Evolutionary conservation across 1,284 basidiomycete species (phyloP).

Genomic region (Polyporus tsugae): DNA sequence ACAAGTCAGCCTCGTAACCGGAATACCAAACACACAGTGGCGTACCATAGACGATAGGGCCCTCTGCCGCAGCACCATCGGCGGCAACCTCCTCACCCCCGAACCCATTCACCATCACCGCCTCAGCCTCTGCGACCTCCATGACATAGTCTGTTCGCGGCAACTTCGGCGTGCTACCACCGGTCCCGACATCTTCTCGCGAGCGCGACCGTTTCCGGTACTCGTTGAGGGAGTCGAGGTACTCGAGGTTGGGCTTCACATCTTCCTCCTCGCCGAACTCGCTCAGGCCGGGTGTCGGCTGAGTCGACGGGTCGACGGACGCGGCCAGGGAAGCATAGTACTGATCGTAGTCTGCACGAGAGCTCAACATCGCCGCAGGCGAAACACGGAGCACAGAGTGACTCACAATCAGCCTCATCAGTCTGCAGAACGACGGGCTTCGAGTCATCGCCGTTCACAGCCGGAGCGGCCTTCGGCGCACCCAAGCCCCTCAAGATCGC

Average conservation of each 20-base stretch:
- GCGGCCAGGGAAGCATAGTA: slow-evolving; percentile 81
- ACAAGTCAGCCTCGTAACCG: slow-evolving; percentile 11
- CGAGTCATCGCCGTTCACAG: slow-evolving; percentile 54
- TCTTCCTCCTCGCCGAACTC: slow-evolving; percentile 70
- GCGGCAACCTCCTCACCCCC: slow-evolving; percentile 30
- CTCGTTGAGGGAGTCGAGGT: slow-evolving; percentile 72
- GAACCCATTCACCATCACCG: slow-evolving; percentile 15
- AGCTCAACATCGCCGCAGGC: not conserved
- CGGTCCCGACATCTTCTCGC: slow-evolving; percentile 58
- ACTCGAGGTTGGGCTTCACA: slow-evolving; percentile 66
- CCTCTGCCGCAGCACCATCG: slow-evolving; percentile 45
- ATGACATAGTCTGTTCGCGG: slow-evolving; percentile 49
- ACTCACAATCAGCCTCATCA: slow-evolving; percentile 70
- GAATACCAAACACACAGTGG: slow-evolving; percentile 10
- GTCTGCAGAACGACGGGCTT: slow-evolving; percentile 59
- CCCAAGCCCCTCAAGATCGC: slow-evolving; percentile 66
- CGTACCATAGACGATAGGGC: slow-evolving; percentile 73
- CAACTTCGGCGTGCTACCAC: slow-evolving; percentile 51
- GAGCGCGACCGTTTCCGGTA: slow-evolving; percentile 77
- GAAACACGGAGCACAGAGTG: slow-evolving; percentile 15
- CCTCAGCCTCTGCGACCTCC: slow-evolving; percentile 17
- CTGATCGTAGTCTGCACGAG: slow-evolving; percentile 70
- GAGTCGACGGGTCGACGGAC: slow-evolving; percentile 62
- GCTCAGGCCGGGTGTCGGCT: slow-evolving; percentile 62
- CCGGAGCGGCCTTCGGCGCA: slow-evolving; percentile 45